Conservation (phyloP, 169 alveolate species). For the Fabrea salina region DNA sequence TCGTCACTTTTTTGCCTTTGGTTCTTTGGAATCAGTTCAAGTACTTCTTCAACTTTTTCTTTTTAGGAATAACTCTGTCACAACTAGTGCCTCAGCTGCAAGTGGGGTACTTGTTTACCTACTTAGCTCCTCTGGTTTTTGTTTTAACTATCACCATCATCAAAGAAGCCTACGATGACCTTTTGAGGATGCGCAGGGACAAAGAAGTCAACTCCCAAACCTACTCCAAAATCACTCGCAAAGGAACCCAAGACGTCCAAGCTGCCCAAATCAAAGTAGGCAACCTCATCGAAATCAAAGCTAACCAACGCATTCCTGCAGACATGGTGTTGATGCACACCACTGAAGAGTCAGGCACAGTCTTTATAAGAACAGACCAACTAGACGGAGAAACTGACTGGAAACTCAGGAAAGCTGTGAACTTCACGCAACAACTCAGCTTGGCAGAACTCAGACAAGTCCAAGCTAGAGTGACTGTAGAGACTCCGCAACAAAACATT, state of each 20-base stretch:
- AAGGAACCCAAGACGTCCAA: slow-evolving; percentile 62
- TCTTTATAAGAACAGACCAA: slow-evolving; percentile 96
- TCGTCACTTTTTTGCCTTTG: slow-evolving; percentile 88
- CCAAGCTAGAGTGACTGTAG: slow-evolving; percentile 69
- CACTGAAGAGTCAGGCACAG: slow-evolving; percentile 64
- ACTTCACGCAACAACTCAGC: slow-evolving; percentile 74
- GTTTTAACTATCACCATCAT: slow-evolving; percentile 90
- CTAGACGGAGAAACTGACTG: slow-evolving; percentile 99
- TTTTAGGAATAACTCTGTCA: slow-evolving; percentile 49
- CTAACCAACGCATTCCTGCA: slow-evolving; percentile 96
- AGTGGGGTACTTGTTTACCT: slow-evolving; percentile 93
- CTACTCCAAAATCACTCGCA: slow-evolving; percentile 61
- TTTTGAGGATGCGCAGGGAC: slow-evolving; percentile 77
- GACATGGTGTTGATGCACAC: slow-evolving; percentile 91
- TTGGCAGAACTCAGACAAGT: slow-evolving; percentile 62
- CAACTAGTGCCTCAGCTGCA: slow-evolving; percentile 58
- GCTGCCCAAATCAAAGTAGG: slow-evolving; percentile 91
- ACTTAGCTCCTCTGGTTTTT: slow-evolving; percentile 95
- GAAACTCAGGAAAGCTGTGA: slow-evolving; percentile 94
- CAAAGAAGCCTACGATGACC: slow-evolving; percentile 95
- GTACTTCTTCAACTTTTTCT: slow-evolving; percentile 74
- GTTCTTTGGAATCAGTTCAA: slow-evolving; percentile 91
- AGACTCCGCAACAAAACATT: slow-evolving; percentile 85
- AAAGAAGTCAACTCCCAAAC: slow-evolving; percentile 77
- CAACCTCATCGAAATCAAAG: slow-evolving; percentile 86